Percentiles rank a stretch among this genome's conserved stretches.
Evolutionary conservation across 2,329 filamentous ascomycete species (phyloP).

Genomic region (Nemania sp.): DNA sequence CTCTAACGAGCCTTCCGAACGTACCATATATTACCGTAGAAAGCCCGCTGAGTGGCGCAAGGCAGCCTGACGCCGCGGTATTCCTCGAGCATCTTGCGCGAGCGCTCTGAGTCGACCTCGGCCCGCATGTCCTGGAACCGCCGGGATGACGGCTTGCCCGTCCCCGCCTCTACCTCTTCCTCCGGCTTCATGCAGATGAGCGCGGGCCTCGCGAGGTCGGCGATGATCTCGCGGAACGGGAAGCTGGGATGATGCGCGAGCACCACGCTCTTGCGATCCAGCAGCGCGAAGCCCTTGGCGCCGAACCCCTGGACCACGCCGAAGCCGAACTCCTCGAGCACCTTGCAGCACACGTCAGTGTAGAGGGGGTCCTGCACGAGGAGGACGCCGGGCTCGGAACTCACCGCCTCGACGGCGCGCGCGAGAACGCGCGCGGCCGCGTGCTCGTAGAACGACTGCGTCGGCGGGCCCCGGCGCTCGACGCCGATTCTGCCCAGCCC

Average conservation of each 20-base stretch:
- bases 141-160: too few relatives aligned
- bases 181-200: conserved; percentile 24
- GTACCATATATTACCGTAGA: conserved; percentile 16
- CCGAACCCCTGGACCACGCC: conserved; percentile 23
- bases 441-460: conserved; percentile 1
- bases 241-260: conserved; percentile 17
- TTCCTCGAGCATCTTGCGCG: conserved; percentile 21
- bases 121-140: background rate
- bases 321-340: conserved; percentile 14
- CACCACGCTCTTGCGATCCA: conserved; percentile 27
- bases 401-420: conserved; percentile 2
- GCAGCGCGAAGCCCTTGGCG: conserved; percentile 24
- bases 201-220: conserved; percentile 25
- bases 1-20: background rate
- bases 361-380: conserved; percentile 20
- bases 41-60: background rate
- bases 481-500: conserved; percentile 15
- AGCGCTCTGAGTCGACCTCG: conserved; percentile 17
- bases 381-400: background rate
- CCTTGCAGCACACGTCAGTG: conserved; percentile 12
- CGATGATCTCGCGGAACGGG: conserved; percentile 23
- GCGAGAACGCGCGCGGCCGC: conserved; percentile 17
- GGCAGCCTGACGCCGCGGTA: conserved; percentile 6
- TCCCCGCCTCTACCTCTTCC: too few relatives aligned
- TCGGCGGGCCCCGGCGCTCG: background rate